Conservation (phyloP, 352 stramenopile genomes). For the Saprolegnia parasitica region DNA sequence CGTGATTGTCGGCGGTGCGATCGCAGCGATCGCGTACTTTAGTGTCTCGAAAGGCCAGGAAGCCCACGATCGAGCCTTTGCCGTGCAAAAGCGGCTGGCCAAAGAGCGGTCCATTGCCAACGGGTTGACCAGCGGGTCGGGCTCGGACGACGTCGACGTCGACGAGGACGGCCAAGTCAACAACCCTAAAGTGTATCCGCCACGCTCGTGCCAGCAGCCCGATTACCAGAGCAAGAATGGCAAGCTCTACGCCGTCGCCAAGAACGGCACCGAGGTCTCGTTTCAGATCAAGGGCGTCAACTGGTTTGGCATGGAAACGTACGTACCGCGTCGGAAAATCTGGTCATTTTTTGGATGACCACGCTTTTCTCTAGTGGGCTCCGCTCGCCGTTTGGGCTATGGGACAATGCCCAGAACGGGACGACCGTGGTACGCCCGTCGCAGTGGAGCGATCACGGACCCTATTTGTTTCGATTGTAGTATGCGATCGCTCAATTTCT, state of each 20-base stretch:
- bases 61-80: conserved; percentile 23
- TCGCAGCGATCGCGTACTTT: conserved; percentile 31
- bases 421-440: conserved; percentile 39
- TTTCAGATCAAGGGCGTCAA: conserved; percentile 75
- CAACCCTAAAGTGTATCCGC: conserved; percentile 31
- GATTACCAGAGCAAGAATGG: conserved; percentile 62
- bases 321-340: neutral
- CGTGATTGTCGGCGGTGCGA: conserved; percentile 30
- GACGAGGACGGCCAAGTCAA: conserved; percentile 30
- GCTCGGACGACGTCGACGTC: conserved; percentile 35
- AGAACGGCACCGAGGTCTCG: conserved; percentile 63
- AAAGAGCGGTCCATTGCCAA: conserved; percentile 24
- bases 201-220: conserved; percentile 41
- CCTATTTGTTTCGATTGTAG: conserved; percentile 25
- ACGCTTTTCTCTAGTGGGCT: conserved; percentile 61
- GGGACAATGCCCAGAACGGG: conserved; percentile 63
- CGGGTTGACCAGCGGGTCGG: neutral
- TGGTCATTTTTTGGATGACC: conserved; percentile 20
- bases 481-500: conserved; percentile 74
- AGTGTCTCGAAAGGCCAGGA: conserved; percentile 22
- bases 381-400: conserved; percentile 55
- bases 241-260: conserved; percentile 46
- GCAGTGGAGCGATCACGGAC: neutral
- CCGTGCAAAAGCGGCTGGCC: conserved; percentile 32
- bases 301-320: conserved; percentile 49